Percentiles rank a stretch among this genome's conserved stretches.
phyloP scores from a whole-genome alignment of 495 filamentous ascomycete species.

The Neurospora sp. region DNA sequence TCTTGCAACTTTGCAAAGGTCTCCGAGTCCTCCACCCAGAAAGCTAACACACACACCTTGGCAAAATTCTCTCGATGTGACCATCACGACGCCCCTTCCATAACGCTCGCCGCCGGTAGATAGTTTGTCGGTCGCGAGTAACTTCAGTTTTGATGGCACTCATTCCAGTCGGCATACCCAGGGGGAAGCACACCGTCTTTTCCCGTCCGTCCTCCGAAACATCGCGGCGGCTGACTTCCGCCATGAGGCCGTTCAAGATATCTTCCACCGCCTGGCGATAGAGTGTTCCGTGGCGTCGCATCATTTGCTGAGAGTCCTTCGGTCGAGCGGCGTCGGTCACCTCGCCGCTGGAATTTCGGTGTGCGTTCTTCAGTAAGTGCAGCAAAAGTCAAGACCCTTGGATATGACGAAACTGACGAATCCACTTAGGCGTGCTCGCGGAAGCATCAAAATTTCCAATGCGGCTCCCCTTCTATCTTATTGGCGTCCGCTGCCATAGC shows the following conservation, averaged over 20 bases:
- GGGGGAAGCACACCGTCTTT: not conserved
- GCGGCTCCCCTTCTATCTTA: not conserved
- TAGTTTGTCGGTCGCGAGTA: not conserved
- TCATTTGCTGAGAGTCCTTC: not conserved
- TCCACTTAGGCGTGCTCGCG: not conserved
- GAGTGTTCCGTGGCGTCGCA: not conserved
- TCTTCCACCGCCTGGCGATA: not conserved
- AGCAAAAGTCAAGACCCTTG: not conserved
- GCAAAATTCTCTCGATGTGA: not conserved
- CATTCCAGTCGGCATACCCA: not conserved
- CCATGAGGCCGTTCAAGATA: not conserved
- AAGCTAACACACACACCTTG: not conserved
- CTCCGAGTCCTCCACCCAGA: not conserved
- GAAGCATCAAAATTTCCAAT: not conserved
- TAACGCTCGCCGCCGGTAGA: not conserved
- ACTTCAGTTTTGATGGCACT: not conserved
- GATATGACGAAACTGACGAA: not conserved
- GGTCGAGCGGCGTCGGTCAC: not conserved
- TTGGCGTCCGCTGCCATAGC: not conserved
- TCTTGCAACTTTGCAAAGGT: not conserved
- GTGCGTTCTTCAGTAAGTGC: not conserved
- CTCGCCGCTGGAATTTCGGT: not conserved
- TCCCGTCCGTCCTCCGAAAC: not conserved
- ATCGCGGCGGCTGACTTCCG: not conserved
- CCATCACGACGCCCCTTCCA: not conserved